Evolutionary conservation across 306 rosid species (phyloP), one percentile per base, ranked within the genome.

Genomic region (Senna siamea): DNA sequence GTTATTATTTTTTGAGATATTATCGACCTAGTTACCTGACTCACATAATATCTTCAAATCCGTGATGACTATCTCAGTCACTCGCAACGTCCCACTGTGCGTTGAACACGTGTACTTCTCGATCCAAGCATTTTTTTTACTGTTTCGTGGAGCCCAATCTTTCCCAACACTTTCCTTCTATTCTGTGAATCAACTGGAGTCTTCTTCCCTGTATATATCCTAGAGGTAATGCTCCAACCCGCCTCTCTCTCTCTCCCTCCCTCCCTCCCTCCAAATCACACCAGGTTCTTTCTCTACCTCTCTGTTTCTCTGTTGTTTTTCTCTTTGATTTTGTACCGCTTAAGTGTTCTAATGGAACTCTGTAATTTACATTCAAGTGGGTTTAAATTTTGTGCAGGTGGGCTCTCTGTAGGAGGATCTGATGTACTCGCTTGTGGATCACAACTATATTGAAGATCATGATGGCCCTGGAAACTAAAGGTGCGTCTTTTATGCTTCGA

Each of bases 391-490:
- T 34, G n/a, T 48, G 67, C 43, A 65, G 79, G 82, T 56, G 81
- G 72, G 80, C 77, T 64, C 62, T 62, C 70, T 61, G 44, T 35
- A n/a, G 84, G 81, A 82, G 80, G 87, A 85, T 82, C 92, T 87
- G 84, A 87, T 87, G 92, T 82, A 77, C 87, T 66, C 80, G 81
- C 83, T 72, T 77, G 92, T 44, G 86, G 89, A 87, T 87, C 86
- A 80, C 79, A 56, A 76, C 80, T 87, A 75, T 59, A 69, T 81
- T 20, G 65, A 76, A 76, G 87, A 85, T 78, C 87, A 83, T 81
- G 86, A 87, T 80, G 92, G 85, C 87, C 86, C 86, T 73, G 85
- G 89, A 88, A 85, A 84, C 74, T 34, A 57, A 76, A 78, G 92
- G 92, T 85, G 28, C 35, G 35, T 13, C 48, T 43, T 23, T 79